Conservation (phyloP, 495 filamentous ascomycete genomes). For the Aspergillus sclerotioniger region DNA sequence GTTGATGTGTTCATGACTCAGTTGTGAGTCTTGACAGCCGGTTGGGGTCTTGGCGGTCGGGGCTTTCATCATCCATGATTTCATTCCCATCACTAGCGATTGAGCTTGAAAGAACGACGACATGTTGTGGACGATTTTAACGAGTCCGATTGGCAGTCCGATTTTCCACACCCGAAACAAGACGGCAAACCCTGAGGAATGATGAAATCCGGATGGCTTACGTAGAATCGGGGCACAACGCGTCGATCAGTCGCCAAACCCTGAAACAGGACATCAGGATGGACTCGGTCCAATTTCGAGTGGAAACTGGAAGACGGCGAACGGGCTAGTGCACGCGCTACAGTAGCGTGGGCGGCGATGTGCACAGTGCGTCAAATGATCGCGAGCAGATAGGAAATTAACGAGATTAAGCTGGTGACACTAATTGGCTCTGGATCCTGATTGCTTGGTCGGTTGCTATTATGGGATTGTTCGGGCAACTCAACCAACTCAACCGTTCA, state of each 20-base stretch:
- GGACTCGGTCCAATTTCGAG: background rate
- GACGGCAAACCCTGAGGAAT: background rate
- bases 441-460: background rate
- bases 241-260: background rate
- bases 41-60: no score
- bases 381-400: conserved; percentile 7
- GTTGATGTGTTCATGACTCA: no score
- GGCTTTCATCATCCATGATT: no score
- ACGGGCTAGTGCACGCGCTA: conserved; percentile 7
- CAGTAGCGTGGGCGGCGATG: conserved; percentile 10
- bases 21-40: no score
- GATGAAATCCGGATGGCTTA: background rate
- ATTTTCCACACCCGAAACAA: background rate
- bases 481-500: no score
- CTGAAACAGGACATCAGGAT: background rate
- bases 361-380: conserved; percentile 16
- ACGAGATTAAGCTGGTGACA: background rate
- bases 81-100: no score
- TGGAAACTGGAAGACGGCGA: background rate
- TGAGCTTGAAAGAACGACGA: no score
- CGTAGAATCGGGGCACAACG: background rate
- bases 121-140: no score
- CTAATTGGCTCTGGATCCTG: background rate
- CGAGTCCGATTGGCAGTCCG: no score
- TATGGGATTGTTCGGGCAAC: background rate